Conservation (phyloP, 1,139 yeast species). For the Lodderomyces elongisporus region DNA sequence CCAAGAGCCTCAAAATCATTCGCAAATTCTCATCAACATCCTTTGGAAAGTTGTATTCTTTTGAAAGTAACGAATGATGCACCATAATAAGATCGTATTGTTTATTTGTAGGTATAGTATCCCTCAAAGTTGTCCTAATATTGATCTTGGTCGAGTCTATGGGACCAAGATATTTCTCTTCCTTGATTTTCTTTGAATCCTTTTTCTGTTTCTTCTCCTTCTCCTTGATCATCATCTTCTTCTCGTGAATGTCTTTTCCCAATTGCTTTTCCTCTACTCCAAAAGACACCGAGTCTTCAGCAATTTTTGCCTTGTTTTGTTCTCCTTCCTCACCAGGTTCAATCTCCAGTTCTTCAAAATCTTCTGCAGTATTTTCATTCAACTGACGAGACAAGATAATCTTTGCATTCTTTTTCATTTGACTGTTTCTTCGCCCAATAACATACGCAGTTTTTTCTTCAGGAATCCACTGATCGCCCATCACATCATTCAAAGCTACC, state of each 20-base stretch:
- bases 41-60: slow-evolving; percentile 57
- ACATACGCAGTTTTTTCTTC: slow-evolving; percentile 65
- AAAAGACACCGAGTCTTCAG: slow-evolving; percentile 9
- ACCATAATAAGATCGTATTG: slow-evolving; percentile 80
- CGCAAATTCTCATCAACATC: slow-evolving; percentile 71
- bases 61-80: slow-evolving; percentile 68
- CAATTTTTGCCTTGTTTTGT: slow-evolving; percentile 13
- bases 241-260: slow-evolving; percentile 22
- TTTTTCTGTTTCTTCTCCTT: no score
- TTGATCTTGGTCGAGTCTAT: slow-evolving; percentile 54
- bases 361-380: slow-evolving; percentile 37
- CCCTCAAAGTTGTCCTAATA: slow-evolving; percentile 49
- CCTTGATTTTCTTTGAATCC: no score
- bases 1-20: slow-evolving; percentile 52
- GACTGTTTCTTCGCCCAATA: slow-evolving; percentile 53
- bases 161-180: slow-evolving; percentile 51
- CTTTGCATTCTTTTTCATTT: slow-evolving; percentile 79
- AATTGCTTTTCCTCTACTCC: slow-evolving; percentile 14
- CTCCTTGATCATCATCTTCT: slow-evolving; percentile 8
- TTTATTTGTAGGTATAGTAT: slow-evolving; percentile 42
- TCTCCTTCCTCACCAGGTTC: slow-evolving; percentile 17
- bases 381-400: slow-evolving; percentile 66
- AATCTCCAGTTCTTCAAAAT: no score
- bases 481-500: slow-evolving; percentile 76
- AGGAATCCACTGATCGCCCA: slow-evolving; percentile 63